phyloP scores from a whole-genome alignment of 2,329 filamentous ascomycete genomes.

The Orbilia blumenaviensis region DNA sequence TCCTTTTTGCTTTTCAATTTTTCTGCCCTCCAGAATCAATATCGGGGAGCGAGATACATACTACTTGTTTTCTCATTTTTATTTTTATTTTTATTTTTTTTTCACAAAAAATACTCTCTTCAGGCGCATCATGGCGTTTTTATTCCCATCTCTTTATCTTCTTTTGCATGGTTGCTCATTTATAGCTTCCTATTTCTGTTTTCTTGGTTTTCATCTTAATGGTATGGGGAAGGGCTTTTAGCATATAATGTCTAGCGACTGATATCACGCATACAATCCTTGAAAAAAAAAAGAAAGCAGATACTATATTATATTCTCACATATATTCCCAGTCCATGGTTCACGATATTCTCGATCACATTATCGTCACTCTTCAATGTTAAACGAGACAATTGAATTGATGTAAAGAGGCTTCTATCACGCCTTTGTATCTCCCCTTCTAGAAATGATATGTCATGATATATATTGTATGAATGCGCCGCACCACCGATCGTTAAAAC shows the following conservation, averaged over 20 bases:
- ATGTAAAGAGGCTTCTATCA: too few relatives aligned
- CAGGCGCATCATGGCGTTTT: constrained; percentile 40
- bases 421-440: background rate
- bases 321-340: background rate
- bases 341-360: too few relatives aligned
- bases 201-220: constrained; percentile 9
- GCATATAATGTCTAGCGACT: constrained; percentile 50
- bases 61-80: background rate
- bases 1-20: background rate
- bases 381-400: too few relatives aligned
- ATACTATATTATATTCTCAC: background rate
- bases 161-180: background rate
- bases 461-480: background rate
- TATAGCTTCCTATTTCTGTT: background rate
- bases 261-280: constrained; percentile 30
- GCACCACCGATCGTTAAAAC: background rate
- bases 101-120: constrained; percentile 7
- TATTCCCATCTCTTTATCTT: background rate
- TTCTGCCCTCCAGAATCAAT: background rate
- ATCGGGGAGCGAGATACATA: constrained; percentile 4
- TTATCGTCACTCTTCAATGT: too few relatives aligned
- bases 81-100: too few relatives aligned
- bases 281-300: constrained; percentile 19
- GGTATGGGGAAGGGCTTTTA: background rate
- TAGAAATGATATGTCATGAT: background rate